Conservation (phyloP, 805 yeast genomes). For the Spencermartinsiella europaea region DNA sequence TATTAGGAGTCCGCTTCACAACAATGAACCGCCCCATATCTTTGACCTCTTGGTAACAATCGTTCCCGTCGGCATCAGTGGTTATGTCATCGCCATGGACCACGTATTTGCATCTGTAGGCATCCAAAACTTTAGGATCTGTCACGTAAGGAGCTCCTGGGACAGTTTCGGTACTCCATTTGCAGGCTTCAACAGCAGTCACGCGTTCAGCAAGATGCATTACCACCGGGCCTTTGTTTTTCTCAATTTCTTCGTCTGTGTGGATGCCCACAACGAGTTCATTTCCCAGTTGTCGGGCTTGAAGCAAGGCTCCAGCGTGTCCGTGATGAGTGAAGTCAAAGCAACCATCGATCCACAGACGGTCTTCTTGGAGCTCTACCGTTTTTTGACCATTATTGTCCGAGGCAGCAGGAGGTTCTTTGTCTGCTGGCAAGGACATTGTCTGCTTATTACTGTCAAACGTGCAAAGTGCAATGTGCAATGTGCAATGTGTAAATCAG, state of each 20-base stretch:
- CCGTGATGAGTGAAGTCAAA: conserved; percentile 92
- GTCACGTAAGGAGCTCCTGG: conserved; percentile 92
- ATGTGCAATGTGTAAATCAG: too few species aligned
- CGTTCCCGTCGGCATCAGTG: conserved; percentile 92
- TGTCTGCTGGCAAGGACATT: neutral
- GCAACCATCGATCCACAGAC: conserved; percentile 97
- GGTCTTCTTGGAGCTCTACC: conserved; percentile 16
- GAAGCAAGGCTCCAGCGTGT: conserved; percentile 94
- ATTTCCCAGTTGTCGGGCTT: conserved; percentile 78
- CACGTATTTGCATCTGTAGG: conserved; percentile 75
- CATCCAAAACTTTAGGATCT: conserved; percentile 71
- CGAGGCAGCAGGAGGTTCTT: neutral
- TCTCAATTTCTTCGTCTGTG: conserved; percentile 76
- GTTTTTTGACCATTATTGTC: neutral
- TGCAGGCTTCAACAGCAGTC: conserved; percentile 81
- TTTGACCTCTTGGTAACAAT: conserved; percentile 81
- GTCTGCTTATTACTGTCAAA: too few species aligned
- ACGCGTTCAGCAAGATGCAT: conserved; percentile 78
- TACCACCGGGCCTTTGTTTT: conserved; percentile 90
- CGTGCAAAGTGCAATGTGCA: too few species aligned
- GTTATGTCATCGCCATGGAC: conserved; percentile 98
- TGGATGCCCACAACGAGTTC: conserved; percentile 85
- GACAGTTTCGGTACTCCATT: conserved; percentile 75
- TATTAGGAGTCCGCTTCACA: conserved; percentile 92
- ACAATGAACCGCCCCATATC: conserved; percentile 79